Evolutionary conservation across 192 early-diverging fungal species (phyloP), one percentile per base, ranked within the genome.

Genomic region (Coemansia sp.): DNA sequence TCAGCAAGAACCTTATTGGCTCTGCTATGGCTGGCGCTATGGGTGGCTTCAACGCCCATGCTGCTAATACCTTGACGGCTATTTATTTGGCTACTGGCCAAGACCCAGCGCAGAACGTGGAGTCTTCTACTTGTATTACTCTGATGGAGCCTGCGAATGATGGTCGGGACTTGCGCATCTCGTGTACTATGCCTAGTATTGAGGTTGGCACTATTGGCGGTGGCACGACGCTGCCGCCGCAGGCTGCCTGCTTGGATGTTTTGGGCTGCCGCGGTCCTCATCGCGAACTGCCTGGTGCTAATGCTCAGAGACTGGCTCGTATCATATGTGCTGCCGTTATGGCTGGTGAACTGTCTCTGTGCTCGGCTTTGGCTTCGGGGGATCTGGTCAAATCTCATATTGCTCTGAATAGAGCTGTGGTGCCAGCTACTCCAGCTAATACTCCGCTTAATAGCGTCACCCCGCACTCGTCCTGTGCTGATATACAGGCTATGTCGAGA

Each of bases 61-160:
- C 94, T 26, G 94, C 94, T 67, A 96, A 95, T 69, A 95, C 92
- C 60, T 70, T 97, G 60, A 95, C 95, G 3, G 92, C 95, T 16
- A 69, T 97, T 1, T 97, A 88, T 69, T 59, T 97, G 18, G 95
- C 95, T 8, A 95, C 94, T 38, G 95, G 95, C 24, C 95, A 97
- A 83, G 95, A 97, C 61, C 95, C 95, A 10, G 95, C 95, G 16
- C 95, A 97, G 76, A 97, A 95, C 63, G 94, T 97, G 20, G 95
- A 97, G 71, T 90, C 88, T 40, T 94, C 93, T 7, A 90, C 88
- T 60, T 97, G 95, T 75, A 95, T 97, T 46, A 97, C 95, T 1
- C 62, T 97, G 68, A 97, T 97, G 95, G 91, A 93, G 78, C 85
- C 91, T 37, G 77, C 89, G 42, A 93, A 95, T 67, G 71, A 85